These are phyloP conservation scores for Russula ochroleuca DNA, from an alignment of 768 basidiomycete genomes.

Conservation along the genomic window DNA sequence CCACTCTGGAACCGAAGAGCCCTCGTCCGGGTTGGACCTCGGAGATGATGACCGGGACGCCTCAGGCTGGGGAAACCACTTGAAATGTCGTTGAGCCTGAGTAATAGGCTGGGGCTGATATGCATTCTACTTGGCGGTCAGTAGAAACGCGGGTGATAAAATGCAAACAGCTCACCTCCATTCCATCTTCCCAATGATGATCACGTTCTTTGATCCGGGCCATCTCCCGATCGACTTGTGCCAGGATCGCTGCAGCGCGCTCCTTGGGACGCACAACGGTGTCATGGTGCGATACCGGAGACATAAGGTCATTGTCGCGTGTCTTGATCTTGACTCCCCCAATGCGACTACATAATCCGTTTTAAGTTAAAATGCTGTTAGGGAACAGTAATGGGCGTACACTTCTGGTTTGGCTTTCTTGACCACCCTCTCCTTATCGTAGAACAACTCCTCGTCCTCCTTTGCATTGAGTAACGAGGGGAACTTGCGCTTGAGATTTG, in stretches of 20 bases:
- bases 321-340: slow-evolving; percentile 50
- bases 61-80: slow-evolving; percentile 46
- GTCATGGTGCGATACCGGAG: slow-evolving; percentile 45
- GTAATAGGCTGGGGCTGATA: slow-evolving; percentile 63
- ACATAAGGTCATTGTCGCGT: slow-evolving; percentile 39
- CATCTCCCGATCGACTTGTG: slow-evolving; percentile 59
- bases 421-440: slow-evolving; percentile 63
- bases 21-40: slow-evolving; percentile 32
- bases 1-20: slow-evolving; percentile 33
- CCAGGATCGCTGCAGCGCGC: slow-evolving; percentile 54
- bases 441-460: slow-evolving; percentile 62
- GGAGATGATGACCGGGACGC: slow-evolving; percentile 34
- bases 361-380: not conserved
- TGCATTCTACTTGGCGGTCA: slow-evolving; percentile 45
- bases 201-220: slow-evolving; percentile 62
- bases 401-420: slow-evolving; percentile 51
- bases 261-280: slow-evolving; percentile 59
- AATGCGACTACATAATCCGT: slow-evolving; percentile 37
- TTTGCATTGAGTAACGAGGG: slow-evolving; percentile 55
- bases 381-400: slow-evolving; percentile 29
- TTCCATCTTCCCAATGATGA: slow-evolving; percentile 79
- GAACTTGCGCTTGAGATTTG: slow-evolving; percentile 75
- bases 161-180: slow-evolving; percentile 55
- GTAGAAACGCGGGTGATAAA: slow-evolving; percentile 2
- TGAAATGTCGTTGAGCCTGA: slow-evolving; percentile 62